phyloP scores from a whole-genome alignment of 257 asterid species.

The Penstemon newberryi region DNA sequence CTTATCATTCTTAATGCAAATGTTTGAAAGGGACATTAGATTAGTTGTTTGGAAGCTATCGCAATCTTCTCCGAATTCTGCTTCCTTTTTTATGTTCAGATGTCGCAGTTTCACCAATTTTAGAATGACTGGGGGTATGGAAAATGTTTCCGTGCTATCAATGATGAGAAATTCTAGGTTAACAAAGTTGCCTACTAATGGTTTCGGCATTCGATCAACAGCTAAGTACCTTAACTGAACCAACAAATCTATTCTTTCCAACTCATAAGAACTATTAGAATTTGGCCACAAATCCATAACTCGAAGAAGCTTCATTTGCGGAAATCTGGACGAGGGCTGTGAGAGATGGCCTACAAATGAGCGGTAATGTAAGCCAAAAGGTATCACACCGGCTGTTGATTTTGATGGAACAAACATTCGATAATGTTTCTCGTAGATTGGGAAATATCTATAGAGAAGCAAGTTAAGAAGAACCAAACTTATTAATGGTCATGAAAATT shows the following conservation, averaged over 20 bases:
- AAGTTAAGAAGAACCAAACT: neutral
- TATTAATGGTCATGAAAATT: neutral
- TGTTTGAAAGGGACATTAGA: neutral
- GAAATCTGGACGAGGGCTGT: neutral
- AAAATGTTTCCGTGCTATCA: neutral
- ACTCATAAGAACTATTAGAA: neutral
- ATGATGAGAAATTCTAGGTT: constrained; percentile 23
- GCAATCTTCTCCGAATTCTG: neutral
- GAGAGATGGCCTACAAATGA: neutral
- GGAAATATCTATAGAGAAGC: neutral
- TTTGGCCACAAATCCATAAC: neutral
- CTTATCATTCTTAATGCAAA: neutral
- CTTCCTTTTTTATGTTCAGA: neutral
- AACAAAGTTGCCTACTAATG: neutral
- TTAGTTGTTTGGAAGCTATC: neutral
- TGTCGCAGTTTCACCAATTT: constrained; percentile 23
- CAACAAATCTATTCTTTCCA: too few relatives aligned
- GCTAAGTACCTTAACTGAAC: constrained; percentile 23
- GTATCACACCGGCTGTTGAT: neutral
- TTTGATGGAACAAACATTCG: neutral
- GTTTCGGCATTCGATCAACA: neutral
- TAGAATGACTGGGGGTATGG: constrained; percentile 6
- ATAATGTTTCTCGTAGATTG: neutral
- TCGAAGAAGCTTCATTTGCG: constrained; percentile 7
- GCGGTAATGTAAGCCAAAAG: neutral